Evolutionary conservation across 495 filamentous ascomycete species (phyloP).

Genomic region (Penicillium cataractarum): DNA sequence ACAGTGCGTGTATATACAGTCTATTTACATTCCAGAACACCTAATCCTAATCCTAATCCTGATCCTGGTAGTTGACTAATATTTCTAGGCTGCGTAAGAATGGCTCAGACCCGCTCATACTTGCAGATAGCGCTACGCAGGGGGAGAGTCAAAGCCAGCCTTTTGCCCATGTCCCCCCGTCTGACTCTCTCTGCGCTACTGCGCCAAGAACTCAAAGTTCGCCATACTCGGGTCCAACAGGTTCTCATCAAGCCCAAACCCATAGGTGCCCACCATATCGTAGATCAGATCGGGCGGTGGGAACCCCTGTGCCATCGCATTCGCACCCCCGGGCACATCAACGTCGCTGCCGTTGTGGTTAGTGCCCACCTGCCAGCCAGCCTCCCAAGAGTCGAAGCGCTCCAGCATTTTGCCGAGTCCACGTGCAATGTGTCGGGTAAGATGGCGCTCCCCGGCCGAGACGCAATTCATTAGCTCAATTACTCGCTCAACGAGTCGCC

Average conservation of each 20-base stretch:
- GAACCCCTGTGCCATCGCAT: slow-evolving; percentile 52
- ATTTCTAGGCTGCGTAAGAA: neutral
- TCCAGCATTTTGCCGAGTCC: slow-evolving; percentile 57
- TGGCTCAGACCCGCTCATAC: slow-evolving; percentile 1
- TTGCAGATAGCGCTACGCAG: slow-evolving; percentile 3
- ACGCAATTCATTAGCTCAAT: slow-evolving; percentile 57
- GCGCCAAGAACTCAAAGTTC: slow-evolving; percentile 49
- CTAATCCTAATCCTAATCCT: neutral
- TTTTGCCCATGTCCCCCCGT: neutral
- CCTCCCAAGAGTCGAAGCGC: slow-evolving; percentile 51
- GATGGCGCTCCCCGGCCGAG: slow-evolving; percentile 54
- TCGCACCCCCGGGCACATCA: slow-evolving; percentile 47
- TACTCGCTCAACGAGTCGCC: slow-evolving; percentile 50
- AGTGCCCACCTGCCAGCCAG: slow-evolving; percentile 34
- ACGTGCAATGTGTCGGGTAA: slow-evolving; percentile 56
- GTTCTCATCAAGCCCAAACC: slow-evolving; percentile 52
- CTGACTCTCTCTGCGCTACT: slow-evolving; percentile 21
- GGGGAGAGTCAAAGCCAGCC: neutral
- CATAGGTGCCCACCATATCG: slow-evolving; percentile 54
- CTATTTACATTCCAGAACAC: slow-evolving; percentile 21
- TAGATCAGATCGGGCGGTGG: slow-evolving; percentile 54
- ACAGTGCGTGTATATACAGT: slow-evolving; percentile 17
- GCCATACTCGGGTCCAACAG: slow-evolving; percentile 52
- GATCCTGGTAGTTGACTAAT: neutral
- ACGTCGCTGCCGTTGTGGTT: slow-evolving; percentile 18